Evolutionary conservation across 495 filamentous ascomycete species (phyloP), one percentile per base, ranked within the genome.

Genomic region (Neurospora discreta): DNA sequence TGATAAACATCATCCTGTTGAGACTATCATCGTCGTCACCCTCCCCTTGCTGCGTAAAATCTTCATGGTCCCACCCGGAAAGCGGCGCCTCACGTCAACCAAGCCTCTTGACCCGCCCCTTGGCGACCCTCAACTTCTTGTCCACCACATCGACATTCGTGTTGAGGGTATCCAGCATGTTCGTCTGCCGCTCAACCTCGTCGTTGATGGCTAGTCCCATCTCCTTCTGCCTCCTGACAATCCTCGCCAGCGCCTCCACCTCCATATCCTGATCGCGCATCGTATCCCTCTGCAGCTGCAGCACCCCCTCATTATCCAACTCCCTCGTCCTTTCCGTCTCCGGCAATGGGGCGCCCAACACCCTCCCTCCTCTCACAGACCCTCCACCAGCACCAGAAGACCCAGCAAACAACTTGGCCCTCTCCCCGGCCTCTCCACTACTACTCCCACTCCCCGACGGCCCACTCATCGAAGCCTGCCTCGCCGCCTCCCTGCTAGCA

Each of bases 251-350:
- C 75, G 90, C 87, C 72, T 91, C 87, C 40, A 98, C 89, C 74
- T 90, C 89, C 78, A 89, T 79, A 75, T 99, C 95, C 80, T 99
- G 95, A 74, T 94, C 89, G 44, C 87, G 71, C 89, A 98, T 96
- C 78, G 91, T 87, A 79, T 95, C 89, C 72, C 86, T 82, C 80
- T 98, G 94, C 77, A 98, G 79, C 84, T 94, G 90, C 78, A 98
- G 73, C 46, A 99, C 91, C 0, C 94, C 95, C 39, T 88, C 82
- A 77, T 99, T 99, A 78, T 97, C 95, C 71, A 95, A 81, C 82
- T 97, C 94, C 44, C 95, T 83, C 65, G 95, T 98, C 71, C 87
- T 85, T 72, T 93, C 92, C 52, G 93, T 98, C 81, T 99, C 95
- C 65, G 90, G 90, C 30, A 89, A 76, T 13, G 89, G 89, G 2